Percentiles rank a stretch among this genome's conserved stretches.
Conservation (phyloP, 805 yeast species). For the Yarrowia bubula region DNA sequence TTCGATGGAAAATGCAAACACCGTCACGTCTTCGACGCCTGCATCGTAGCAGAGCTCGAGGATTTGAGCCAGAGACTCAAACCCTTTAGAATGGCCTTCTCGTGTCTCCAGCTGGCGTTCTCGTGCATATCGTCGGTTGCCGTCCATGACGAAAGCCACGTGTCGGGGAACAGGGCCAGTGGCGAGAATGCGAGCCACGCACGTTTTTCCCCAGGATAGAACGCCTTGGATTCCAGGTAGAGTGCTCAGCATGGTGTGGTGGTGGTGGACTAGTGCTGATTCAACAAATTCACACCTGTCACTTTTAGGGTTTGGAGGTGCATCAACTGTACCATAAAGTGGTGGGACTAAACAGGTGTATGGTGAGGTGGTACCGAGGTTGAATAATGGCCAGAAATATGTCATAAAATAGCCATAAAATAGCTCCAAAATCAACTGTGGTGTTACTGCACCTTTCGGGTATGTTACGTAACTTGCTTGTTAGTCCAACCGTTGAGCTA, state of each 20-base stretch:
- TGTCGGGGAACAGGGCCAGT: conserved; percentile 87
- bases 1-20: conserved; percentile 93
- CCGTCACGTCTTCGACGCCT: conserved; percentile 81
- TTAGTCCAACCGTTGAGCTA: neutral
- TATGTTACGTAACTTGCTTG: too few species aligned
- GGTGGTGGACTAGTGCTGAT: neutral
- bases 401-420: neutral
- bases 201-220: conserved; percentile 33
- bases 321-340: neutral
- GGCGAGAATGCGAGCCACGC: conserved; percentile 43
- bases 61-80: conserved; percentile 66
- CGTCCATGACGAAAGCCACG: conserved; percentile 95
- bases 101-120: conserved; percentile 62
- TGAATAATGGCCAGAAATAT: neutral
- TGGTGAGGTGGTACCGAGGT: too few species aligned
- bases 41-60: conserved; percentile 73
- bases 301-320: conserved; percentile 13
- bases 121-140: conserved; percentile 86
- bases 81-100: conserved; percentile 91
- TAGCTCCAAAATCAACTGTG: too few species aligned
- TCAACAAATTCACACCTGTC: neutral
- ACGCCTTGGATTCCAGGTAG: conserved; percentile 34
- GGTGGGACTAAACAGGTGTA: too few species aligned
- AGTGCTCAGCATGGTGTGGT: conserved; percentile 9
- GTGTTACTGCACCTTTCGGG: too few species aligned